Evolutionary conservation across 495 filamentous ascomycete species (phyloP), one percentile per base, ranked within the genome.

Genomic region (Friedmanniomyces endolithicus): DNA sequence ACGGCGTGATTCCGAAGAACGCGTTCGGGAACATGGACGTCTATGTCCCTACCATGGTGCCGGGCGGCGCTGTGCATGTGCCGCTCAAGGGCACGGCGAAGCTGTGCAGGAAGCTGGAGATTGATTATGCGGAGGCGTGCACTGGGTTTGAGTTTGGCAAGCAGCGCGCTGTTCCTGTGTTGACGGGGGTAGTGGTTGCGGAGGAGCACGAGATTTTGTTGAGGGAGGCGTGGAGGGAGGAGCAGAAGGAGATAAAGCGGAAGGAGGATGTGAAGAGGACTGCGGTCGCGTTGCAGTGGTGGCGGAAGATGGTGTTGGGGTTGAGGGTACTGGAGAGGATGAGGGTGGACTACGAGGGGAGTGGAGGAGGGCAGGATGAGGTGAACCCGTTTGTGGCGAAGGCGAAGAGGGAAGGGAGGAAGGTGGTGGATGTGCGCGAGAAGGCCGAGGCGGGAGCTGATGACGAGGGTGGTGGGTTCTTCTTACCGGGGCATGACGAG

Each of bases 1-100:
- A 95, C 62, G 94, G 92, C 3, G 72, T 83, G 7, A 95, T 99
- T 50, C 94, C 90, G 6, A 90, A 87, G 68, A 99, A 99, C 63
- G 80, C 83, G 35, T 99, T 88, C 63, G 90, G 90, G 8, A 99
- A 99, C 65, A 96, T 96, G 58, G 94, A 99, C 69, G 81, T 95
- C 58, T 99, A 90, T 64, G 89, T 85, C 2, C 83, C 87, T 44
- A 87, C 83, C 52, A 97, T 99, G 90, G 83, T 95, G 17, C 92
- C 92, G 1, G 62, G 72, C 41, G 92, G 82, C 1, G 89, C 90
- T 6, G 76, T 85, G 11, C 92, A 99, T 67, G 74, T 99, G 19
- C 86, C 85, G 0, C 79, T 82, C 44, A 78, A 83, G 35, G 86
- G 88, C 3, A 84, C 83, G 0, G 82, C 80, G 39, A 80, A 78